Evolutionary conservation across 257 asterid genomes (phyloP).

Genomic region (Marsdenia floribunda): DNA sequence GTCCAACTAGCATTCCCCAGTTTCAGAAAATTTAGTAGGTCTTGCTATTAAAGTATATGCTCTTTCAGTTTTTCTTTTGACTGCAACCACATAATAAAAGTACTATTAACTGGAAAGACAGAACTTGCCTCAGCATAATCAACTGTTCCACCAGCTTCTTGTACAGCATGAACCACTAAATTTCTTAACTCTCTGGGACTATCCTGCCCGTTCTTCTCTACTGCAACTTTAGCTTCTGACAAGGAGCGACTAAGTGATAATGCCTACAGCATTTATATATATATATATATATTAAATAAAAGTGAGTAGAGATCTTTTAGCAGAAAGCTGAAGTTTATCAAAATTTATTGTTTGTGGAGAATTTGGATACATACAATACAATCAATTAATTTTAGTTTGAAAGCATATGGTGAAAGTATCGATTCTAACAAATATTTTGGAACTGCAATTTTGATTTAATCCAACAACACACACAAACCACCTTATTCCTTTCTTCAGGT

Average conservation of each 20-base stretch:
- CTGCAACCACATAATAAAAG: not conserved
- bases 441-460: not conserved
- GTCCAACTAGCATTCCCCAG: not conserved
- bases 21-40: not conserved
- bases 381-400: not conserved
- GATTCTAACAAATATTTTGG: not conserved
- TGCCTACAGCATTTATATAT: conserved; percentile 41
- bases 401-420: not conserved
- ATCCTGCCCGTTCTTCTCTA: conserved; percentile 46
- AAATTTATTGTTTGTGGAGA: not conserved
- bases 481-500: conserved; percentile 66
- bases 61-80: not conserved
- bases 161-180: conserved; percentile 35
- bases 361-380: not conserved
- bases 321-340: not conserved
- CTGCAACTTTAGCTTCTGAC: conserved; percentile 48
- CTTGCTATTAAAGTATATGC: not conserved
- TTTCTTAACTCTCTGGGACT: conserved; percentile 54
- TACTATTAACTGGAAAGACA: not conserved
- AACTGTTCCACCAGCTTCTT: conserved; percentile 69
- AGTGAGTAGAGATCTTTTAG: not conserved
- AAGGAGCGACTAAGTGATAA: conserved; percentile 63
- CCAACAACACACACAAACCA: conserved; percentile 16
- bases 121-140: conserved; percentile 84
- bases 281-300: not conserved